phyloP scores from a whole-genome alignment of 441 rosid genomes.

The Flueggea neowawraea region DNA sequence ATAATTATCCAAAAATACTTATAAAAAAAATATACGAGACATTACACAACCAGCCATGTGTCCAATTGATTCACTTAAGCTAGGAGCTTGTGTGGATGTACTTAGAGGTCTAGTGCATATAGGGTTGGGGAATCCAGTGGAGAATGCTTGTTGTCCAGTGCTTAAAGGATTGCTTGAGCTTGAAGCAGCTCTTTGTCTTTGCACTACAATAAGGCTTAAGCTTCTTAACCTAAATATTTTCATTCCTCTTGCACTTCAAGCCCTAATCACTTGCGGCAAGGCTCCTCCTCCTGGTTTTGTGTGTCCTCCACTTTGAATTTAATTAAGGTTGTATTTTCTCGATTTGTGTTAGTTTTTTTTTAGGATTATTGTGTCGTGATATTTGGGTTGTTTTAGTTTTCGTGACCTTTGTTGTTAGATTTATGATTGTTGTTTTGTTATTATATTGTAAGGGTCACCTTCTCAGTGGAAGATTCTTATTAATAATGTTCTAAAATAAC shows the following conservation, averaged over 20 bases:
- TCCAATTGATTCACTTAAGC: slow-evolving; percentile 57
- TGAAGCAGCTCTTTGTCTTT: slow-evolving; percentile 70
- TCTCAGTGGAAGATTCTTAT: too few relatives aligned
- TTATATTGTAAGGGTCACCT: too few relatives aligned
- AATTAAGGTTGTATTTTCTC: too few relatives aligned
- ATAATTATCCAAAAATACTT: too few relatives aligned
- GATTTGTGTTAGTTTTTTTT: too few relatives aligned
- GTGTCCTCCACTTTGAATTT: slow-evolving; percentile 34
- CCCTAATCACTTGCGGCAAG: slow-evolving; percentile 61
- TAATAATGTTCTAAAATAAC: too few relatives aligned
- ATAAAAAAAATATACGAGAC: too few relatives aligned
- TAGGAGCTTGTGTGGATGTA: slow-evolving; percentile 62
- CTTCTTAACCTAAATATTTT: slow-evolving; percentile 56
- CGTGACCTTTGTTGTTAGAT: too few relatives aligned
- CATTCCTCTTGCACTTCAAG: slow-evolving; percentile 70
- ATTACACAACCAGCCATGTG: slow-evolving; percentile 25
- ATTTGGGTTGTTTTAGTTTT: too few relatives aligned
- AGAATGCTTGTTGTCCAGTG: slow-evolving; percentile 59
- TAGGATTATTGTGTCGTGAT: too few relatives aligned
- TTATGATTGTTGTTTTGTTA: too few relatives aligned
- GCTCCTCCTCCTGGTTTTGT: slow-evolving; percentile 71
- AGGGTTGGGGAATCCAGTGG: slow-evolving; percentile 55
- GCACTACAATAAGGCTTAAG: slow-evolving; percentile 61
- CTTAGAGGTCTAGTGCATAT: slow-evolving; percentile 57
- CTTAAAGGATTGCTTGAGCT: slow-evolving; percentile 59